Evolutionary conservation across 345 rosid genomes (phyloP), one percentile per base, ranked within the genome.

Genomic region (Acer saccharum): DNA sequence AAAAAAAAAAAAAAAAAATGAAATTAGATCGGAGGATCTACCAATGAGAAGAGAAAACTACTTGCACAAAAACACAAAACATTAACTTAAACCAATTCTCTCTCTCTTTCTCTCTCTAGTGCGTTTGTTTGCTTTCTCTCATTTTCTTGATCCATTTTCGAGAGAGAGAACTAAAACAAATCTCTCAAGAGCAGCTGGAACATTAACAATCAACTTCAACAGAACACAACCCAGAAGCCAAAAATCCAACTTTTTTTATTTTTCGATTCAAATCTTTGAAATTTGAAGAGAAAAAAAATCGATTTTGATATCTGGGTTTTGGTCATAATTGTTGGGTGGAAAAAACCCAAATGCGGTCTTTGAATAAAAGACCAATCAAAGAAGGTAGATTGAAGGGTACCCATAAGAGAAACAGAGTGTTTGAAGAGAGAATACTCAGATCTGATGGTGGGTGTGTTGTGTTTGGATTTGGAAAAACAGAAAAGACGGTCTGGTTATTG

Each of bases 381-480:
- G 78, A 66, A 69, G 81, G 64, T 50, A 74, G 41, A 68, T 79
- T 71, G 86, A 80, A 41, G 68, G 73, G 55, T 58, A 76, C 75
- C 75, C 79, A 63, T 68, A 82, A 82, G 41, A 41, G 52, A 35
- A 77, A 68, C 71, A 32, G 73, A 68, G 85, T 29, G 50, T 4
- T 55, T 65, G 70, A 75, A 78, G 83, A 80, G 55, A 74, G 77
- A 39, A 73, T 72, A 71, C 60, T 73, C 77, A 89, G 94, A 87
- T 93, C 99, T 91, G 91, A 95, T 95, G 99, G 88, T 91, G 91
- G 82, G 85, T 71, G 73, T 68, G 83, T 78, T 68, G 83, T 77
- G 80, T 79, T 82, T 80, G 84, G 83, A 85, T 85, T 79, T 71
- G 76, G 61, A 64, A 44, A 76, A 78, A 61, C 55, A 76, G 68